phyloP scores from a whole-genome alignment of 2,329 filamentous ascomycete species.

The Purpureocillium lavendulum region DNA sequence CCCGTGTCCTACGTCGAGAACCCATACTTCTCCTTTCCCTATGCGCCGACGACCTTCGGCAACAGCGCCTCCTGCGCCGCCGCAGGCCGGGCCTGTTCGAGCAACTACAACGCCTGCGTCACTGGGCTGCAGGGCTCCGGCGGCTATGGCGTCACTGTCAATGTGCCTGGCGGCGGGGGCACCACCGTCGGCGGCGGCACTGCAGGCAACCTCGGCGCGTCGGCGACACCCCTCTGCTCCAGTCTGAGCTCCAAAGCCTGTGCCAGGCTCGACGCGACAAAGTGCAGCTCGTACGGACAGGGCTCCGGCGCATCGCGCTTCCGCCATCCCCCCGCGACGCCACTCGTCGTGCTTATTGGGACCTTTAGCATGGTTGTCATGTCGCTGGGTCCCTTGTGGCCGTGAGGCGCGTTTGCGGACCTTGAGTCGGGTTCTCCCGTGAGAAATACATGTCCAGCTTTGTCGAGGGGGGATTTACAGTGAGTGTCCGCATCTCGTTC shows the following conservation, averaged over 20 bases:
- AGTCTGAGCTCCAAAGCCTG: conserved; percentile 47
- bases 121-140: conserved; percentile 33
- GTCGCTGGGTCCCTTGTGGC: no score
- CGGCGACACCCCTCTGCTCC: conserved; percentile 46
- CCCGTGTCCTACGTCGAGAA: conserved; percentile 46
- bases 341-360: neutral
- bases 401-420: no score
- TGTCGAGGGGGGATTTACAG: no score
- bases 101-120: conserved; percentile 47
- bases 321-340: neutral
- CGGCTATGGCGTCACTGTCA: conserved; percentile 45
- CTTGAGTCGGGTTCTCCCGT: no score
- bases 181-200: conserved; percentile 38
- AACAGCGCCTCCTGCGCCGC: conserved; percentile 43
- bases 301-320: conserved; percentile 2
- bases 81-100: conserved; percentile 41
- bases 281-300: conserved; percentile 24
- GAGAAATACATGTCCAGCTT: no score
- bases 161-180: conserved; percentile 43
- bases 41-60: conserved; percentile 42
- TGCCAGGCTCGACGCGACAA: conserved; percentile 29
- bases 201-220: conserved; percentile 29
- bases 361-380: no score
- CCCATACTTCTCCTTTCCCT: conserved; percentile 51
- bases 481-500: no score